Evolutionary conservation across 257 asterid genomes (phyloP), one percentile per base, ranked within the genome.

Genomic region (Voacanga thouarsii): DNA sequence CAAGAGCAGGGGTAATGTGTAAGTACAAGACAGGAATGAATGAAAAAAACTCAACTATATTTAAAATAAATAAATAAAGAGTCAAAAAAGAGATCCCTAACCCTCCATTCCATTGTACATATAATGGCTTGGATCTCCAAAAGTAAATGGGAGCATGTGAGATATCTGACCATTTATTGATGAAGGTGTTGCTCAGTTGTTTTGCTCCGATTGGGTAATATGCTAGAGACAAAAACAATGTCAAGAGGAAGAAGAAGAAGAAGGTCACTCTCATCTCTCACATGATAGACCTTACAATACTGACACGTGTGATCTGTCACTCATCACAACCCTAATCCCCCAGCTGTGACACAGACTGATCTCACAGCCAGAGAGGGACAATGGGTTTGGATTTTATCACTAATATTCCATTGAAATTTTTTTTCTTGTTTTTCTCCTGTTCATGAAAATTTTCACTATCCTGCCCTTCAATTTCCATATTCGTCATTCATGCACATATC

Each of bases 101-200:
- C 12, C 16, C 14, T 2, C 9, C 55, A 11, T 0, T 51, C 57
- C 57, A 51, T 5, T 15, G 15, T 14, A 15, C 23, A 14, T 11
- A 16, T 12, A 0, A 3, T 15, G 57, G 19, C 3, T 10, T 12
- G 19, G 21, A 26, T 26, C 69, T 43, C 43, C 41, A 33, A 33
- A 65, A 65, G 71, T 65, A 65, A 65, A 65, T 28, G 71, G 71
- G 49, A 21, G 47, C 71, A 65, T 65, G 71, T 65, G 71, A 65
- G n/a, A 26, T 18, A 33, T 65, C 26, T 33, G 71, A 33, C 49
- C 4, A 0, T 65, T 37, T 65, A 65, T 37, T 65, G 71, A 37
- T 16, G 47, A 65, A 18, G 49, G 71, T 14, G 26, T 6, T 33
- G 47, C 26, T 65, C 37, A 33, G 37, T 49, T 71, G 24, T 45